Conservation (phyloP, 176 grass and related monocot species). For the Aegilops umbellulata region DNA sequence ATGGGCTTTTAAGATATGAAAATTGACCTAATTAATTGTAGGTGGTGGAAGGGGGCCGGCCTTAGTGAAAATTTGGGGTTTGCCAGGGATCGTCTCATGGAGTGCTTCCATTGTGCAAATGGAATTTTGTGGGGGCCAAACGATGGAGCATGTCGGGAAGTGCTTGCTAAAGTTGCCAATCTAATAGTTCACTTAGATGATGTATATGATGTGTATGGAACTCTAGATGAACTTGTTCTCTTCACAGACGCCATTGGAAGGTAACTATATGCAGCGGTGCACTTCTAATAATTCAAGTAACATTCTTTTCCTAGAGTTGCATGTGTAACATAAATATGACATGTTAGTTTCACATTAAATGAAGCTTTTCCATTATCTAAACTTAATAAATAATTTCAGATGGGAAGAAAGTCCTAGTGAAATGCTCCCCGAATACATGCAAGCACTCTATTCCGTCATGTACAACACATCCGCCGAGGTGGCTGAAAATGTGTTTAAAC, state of each 20-base stretch:
- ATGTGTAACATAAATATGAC: too few relatives aligned
- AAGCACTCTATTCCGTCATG: constrained; percentile 15
- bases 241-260: constrained; percentile 47
- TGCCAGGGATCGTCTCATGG: too few relatives aligned
- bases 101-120: too few relatives aligned
- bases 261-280: neutral
- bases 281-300: neutral
- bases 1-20: too few relatives aligned
- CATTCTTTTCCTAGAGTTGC: too few relatives aligned
- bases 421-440: constrained; percentile 49
- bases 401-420: constrained; percentile 29
- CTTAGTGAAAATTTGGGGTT: too few relatives aligned
- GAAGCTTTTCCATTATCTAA: too few relatives aligned
- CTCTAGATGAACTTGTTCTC: constrained; percentile 27
- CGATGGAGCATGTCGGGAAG: neutral
- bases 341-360: too few relatives aligned
- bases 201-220: constrained; percentile 16
- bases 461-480: constrained; percentile 33
- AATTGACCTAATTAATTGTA: neutral
- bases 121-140: constrained; percentile 28
- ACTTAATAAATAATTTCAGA: neutral
- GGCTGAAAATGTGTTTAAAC: neutral
- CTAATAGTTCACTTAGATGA: constrained; percentile 45
- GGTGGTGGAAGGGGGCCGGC: constrained; percentile 39
- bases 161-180: constrained; percentile 11